Conservation (phyloP, 2,329 filamentous ascomycete species). For the Oidium heveae region DNA sequence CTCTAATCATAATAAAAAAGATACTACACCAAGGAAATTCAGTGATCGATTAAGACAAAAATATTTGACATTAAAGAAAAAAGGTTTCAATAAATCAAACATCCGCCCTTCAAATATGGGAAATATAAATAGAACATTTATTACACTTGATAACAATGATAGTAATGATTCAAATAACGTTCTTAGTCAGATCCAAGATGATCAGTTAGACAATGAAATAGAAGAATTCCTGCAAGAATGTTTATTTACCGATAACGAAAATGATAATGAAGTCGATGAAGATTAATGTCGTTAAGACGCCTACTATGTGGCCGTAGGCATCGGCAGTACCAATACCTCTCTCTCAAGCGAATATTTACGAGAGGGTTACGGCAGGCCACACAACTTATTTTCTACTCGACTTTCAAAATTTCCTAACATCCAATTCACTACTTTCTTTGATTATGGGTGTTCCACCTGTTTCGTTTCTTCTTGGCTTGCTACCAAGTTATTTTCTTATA, state of each 20-base stretch:
- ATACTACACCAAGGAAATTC: no score
- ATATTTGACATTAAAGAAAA: not conserved
- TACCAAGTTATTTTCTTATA: not conserved
- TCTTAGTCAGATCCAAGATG: not conserved
- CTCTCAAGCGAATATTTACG: not conserved
- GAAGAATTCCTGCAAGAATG: not conserved
- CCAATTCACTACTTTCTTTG: not conserved
- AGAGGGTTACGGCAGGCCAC: not conserved
- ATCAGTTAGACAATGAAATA: not conserved
- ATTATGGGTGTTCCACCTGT: not conserved
- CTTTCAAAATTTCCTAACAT: not conserved
- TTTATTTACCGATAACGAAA: no score
- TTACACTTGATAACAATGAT: not conserved
- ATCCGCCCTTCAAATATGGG: not conserved
- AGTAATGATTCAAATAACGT: not conserved
- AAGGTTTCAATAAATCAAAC: not conserved
- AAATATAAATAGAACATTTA: not conserved
- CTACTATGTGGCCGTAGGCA: not conserved
- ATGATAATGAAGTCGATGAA: not conserved
- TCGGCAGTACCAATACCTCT: not conserved
- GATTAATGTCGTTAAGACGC: not conserved
- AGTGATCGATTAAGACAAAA: no score
- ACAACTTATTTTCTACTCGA: not conserved
- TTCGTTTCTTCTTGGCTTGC: not conserved
- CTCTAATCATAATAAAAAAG: no score